Base-by-base conservation (phyloP, 331 rosid genomes). In the Arachis monticola region DNA sequence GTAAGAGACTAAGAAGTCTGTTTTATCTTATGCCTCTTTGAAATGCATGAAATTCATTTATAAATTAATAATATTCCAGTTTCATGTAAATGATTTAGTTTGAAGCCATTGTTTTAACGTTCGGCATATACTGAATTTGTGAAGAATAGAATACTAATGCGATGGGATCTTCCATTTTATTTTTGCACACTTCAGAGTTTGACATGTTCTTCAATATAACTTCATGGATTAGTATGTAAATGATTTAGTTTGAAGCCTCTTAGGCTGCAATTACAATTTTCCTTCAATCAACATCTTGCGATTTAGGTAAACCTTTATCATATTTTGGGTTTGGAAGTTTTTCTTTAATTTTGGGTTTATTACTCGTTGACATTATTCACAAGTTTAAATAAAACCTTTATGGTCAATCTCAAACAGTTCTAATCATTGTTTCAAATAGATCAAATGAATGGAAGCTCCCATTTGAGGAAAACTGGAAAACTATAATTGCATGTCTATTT, bases 401-500 rank as follows among this genome's bases (percentile, higher is more conserved):
- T 52, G 3, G 40, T 42, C 61, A 47, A 46, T 47, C 56, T 76
- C 70, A 69, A 40, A 48, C 32, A 55, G 66, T 65, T n/a, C 35
- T 14, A 75, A 27, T 55, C 41, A 9, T 67, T 75, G 40, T 17
- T 63, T 59, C 58, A 40, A 10, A 1, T 45, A 11, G 65, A 64
- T 60, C 67, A 56, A 13, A 51, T 42, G n/a, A 9, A 70, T n/a
- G 52, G 65, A 27, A 44, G 56, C 48, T 68, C 69, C 31, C 10
- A 14, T 27, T 10, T 56, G 47, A 66, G 65, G 38, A 32, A 32
- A 32, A 32, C 38, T 32, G 38, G 38, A 41, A 32, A 67, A 46
- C 70, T 7, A 60, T 9, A 75, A 57, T 65, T 70, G 30, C 38
- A 50, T 27, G 61, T 69, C 53, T 67, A 6, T 55, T 65, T 30